Base-by-base conservation (phyloP, 805 yeast species). In the Candida ulmi region DNA sequence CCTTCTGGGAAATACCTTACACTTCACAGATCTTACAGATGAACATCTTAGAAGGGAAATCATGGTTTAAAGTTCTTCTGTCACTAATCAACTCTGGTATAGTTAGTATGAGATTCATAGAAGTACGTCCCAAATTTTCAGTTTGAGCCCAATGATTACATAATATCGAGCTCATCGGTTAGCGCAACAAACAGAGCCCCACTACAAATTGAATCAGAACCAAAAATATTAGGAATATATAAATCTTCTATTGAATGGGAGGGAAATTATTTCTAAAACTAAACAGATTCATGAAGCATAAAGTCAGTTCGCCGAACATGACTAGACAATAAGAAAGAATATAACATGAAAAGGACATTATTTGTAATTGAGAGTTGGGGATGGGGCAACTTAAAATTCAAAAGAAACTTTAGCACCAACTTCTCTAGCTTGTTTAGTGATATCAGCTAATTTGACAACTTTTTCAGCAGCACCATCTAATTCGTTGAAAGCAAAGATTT, bases 391-490 rank as follows among this genome's bases (percentile, higher is more conserved):
- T 46, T 41, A 49, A 42, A 71, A 63, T 62, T 71, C 75, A 49
- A 71, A 72, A 37, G 71, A 58, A 38, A 71, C 74, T 52, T 69
- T 66, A 47, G 71, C 72, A 49, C 71, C 72, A 46, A 70, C 62
- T 40, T 68, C 69, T 48, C 72, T 68, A 36, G 74, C 77, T 53
- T 64, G 60, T 54, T 66, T 54, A 36, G 66, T 75, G 33, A 69
- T 69, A 40, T 63, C 62, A 42, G 82, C 69, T 65, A 90, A 77
- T 64, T 80, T 76, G 50, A 90, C 96, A 53, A 85, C 95, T 72
- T 84, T 87, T 72, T 86, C 82, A 54, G 99, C 99, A 60, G 99
- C 99, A 52, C 87, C 86, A 69, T 93, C 99, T 57, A 93, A 79
- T 64, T 93, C 96, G 61, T 82, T 84, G 69, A 82, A 86, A 45